phyloP scores from a whole-genome alignment of 176 grass and related monocot genomes.

The Hordeum vulgare region DNA sequence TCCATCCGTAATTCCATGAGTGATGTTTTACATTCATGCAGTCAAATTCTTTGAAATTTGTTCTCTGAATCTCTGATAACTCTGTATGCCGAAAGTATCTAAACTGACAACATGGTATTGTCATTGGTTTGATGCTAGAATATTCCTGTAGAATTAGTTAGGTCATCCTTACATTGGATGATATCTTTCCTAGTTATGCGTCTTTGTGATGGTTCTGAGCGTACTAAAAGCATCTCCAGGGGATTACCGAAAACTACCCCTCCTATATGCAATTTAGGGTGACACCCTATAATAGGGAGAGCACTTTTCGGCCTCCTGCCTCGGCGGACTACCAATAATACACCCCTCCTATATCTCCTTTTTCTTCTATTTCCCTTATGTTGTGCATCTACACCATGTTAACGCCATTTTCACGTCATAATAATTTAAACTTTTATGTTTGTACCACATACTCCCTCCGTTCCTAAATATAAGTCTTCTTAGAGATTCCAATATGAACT shows the following conservation, averaged over 20 bases:
- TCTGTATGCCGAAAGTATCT: background rate
- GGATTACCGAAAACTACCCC: no score
- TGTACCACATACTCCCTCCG: no score
- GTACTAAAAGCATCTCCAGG: background rate
- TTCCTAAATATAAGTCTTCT: no score
- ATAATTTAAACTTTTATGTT: background rate
- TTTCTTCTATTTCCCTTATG: background rate
- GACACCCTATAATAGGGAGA: no score
- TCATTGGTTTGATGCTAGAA: background rate
- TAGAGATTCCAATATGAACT: no score
- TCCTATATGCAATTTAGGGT: no score
- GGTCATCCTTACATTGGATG: background rate
- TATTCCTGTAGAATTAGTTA: background rate
- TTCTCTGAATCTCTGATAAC: background rate
- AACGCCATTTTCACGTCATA: background rate
- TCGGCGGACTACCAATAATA: background rate
- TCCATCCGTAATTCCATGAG: background rate
- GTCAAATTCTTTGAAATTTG: background rate
- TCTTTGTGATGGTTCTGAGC: background rate
- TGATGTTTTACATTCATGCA: background rate
- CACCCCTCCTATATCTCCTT: background rate
- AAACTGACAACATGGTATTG: background rate
- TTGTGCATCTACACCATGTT: background rate
- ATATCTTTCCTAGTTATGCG: no score
- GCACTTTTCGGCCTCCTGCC: background rate